These are phyloP conservation scores for Fusarium staphyleae DNA, from an alignment of 2,329 filamentous ascomycete genomes.

Conservation along the genomic window DNA sequence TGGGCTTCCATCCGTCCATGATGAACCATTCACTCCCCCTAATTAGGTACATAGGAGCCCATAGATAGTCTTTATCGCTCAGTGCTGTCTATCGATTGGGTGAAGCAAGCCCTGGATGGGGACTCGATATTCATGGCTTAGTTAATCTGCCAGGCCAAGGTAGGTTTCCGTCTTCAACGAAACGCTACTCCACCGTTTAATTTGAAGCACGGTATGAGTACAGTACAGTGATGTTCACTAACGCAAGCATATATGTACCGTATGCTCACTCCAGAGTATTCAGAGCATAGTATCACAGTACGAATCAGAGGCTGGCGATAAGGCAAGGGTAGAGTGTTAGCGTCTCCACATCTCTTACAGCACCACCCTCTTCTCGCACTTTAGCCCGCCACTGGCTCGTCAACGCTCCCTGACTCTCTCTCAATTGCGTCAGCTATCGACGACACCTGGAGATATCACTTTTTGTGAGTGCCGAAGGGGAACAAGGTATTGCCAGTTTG, in stretches of 20 bases:
- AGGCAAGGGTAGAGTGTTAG: slow-evolving; percentile 7
- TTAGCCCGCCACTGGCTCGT: slow-evolving; percentile 25
- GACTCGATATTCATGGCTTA: slow-evolving; percentile 20
- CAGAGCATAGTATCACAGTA: slow-evolving; percentile 11
- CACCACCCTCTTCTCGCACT: slow-evolving; percentile 30
- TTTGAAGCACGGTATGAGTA: slow-evolving; percentile 15
- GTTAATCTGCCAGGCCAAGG: slow-evolving; percentile 25
- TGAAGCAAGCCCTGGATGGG: slow-evolving; percentile 17
- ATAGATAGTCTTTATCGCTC: no score
- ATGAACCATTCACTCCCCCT: slow-evolving; percentile 8
- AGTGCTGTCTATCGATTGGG: slow-evolving; percentile 13
- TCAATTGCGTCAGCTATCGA: slow-evolving; percentile 36
- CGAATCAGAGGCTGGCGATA: slow-evolving; percentile 24
- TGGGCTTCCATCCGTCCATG: slow-evolving; percentile 22
- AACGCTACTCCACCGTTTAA: slow-evolving; percentile 27
- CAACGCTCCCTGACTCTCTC: slow-evolving; percentile 17
- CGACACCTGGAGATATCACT: slow-evolving; percentile 11
- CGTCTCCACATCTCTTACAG: slow-evolving; percentile 26
- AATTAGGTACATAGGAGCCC: no score
- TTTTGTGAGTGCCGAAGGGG: slow-evolving; percentile 1
- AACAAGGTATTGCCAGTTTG: slow-evolving; percentile 1
- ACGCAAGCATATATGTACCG: no score
- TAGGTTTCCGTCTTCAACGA: slow-evolving; percentile 26
- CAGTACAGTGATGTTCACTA: slow-evolving; percentile 14
- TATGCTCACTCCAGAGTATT: neutral